These are phyloP conservation scores for Butyriboletus appendiculatus DNA, from an alignment of 1,284 basidiomycete species.

Conservation along the genomic window DNA sequence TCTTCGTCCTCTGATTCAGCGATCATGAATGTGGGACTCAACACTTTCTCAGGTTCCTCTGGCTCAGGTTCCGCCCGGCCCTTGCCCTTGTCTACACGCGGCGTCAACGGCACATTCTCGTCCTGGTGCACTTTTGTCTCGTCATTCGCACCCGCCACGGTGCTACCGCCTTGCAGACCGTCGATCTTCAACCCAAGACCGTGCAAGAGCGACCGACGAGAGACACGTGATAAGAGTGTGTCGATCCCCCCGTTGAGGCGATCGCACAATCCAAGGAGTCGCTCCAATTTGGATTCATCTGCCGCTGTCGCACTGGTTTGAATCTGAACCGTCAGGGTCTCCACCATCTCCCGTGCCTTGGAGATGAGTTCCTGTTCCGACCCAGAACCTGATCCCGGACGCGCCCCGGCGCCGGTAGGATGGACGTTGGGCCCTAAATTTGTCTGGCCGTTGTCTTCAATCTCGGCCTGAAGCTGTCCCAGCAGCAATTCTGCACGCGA, in stretches of 20 bases:
- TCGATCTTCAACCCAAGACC: conserved; percentile 49
- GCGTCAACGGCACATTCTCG: conserved; percentile 52
- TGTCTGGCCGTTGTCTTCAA: neutral
- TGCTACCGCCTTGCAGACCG: conserved; percentile 9
- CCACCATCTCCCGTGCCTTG: conserved; percentile 53
- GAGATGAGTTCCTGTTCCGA: conserved; percentile 40
- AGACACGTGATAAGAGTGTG: conserved; percentile 38
- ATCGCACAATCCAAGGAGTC: conserved; percentile 74
- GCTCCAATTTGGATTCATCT: conserved; percentile 62
- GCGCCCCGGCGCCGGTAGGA: neutral
- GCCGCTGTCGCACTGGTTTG: conserved; percentile 52
- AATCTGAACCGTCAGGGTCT: conserved; percentile 51
- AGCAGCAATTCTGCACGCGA: conserved; percentile 50
- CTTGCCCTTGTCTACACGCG: conserved; percentile 75
- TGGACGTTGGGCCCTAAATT: neutral
- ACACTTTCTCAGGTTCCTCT: conserved; percentile 63
- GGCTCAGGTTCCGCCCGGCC: conserved; percentile 66
- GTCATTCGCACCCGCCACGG: neutral
- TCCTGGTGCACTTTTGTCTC: conserved; percentile 13
- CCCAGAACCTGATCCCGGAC: neutral
- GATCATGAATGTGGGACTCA: conserved; percentile 71
- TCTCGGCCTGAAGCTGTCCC: conserved; percentile 43
- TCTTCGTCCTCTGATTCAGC: conserved; percentile 64
- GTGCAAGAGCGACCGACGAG: conserved; percentile 39
- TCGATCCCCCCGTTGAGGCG: conserved; percentile 55